Base-by-base conservation (phyloP, 2,329 filamentous ascomycete genomes). In the Sclerotinia borealis region DNA sequence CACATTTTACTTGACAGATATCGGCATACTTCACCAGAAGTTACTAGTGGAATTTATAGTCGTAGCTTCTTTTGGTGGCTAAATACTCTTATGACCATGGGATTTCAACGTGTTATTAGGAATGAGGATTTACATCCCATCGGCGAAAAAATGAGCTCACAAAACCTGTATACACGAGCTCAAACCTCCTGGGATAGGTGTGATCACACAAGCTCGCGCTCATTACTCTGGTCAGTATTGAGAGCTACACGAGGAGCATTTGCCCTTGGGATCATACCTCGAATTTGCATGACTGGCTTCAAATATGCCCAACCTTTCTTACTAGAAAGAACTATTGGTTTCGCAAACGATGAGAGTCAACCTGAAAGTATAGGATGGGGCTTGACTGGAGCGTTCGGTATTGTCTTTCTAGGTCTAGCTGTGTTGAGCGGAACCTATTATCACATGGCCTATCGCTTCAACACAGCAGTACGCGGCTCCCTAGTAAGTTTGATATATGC, bases 41-140 rank as follows among this genome's bases (percentile, higher is more conserved):
- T 70, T 0, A 75, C 73, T 0, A 76, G 76, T 63, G 77, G 78
- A 17, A 67, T 79, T 9, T 76, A 77, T 45, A 75, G 71, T 62
- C 74, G 73, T 13, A 74, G 73, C 25, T 69, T 78, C 41, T 75
- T 77, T 61, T 74, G 74, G 65, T 79, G 77, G 78, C 67, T 79
- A 43, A 75, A 75, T 41, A 70, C 72, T 8, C 69, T 79, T 25
- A 70, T 79, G 66, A 59, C 67, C 52, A 73, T 66, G 13, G 78
- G 78, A 1, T 79, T 76, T 41, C 68, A 67, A 27, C 70, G 70
- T 27, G 66, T 78, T 49, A 67, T 79, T 19, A 71, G 65, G 49
- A 74, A 75, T 7, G 67, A 70, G 34, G 75, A 78, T 63, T 63
- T 79, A 27, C 76, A 75, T 43, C 66, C 69, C 3, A 69, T 79